phyloP scores from a whole-genome alignment of 2,329 filamentous ascomycete genomes.

The Helicocarpus griseus region DNA sequence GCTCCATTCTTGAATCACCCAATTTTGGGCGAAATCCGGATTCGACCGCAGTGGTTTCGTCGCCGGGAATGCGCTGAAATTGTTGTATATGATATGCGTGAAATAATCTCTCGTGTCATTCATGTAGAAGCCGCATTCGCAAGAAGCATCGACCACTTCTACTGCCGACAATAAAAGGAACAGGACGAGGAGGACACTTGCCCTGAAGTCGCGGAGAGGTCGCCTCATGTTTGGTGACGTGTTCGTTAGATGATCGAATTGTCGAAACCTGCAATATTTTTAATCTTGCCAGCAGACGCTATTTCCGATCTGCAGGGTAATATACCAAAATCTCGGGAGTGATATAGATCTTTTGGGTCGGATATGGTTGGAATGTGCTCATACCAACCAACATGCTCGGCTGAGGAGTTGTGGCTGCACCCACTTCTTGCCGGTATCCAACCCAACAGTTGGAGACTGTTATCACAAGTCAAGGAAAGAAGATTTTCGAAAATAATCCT shows the following conservation, averaged over 20 bases:
- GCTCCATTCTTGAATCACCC: slow-evolving; percentile 20
- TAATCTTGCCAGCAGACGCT: background rate
- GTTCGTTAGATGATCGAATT: background rate
- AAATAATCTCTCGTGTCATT: slow-evolving; percentile 16
- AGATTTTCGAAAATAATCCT: background rate
- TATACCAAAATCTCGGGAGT: too few species aligned
- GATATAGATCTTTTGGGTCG: background rate
- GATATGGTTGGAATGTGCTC: background rate
- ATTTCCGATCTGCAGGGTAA: background rate
- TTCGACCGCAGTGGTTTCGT: slow-evolving; percentile 13
- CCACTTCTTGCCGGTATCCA: too few species aligned
- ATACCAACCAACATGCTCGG: background rate
- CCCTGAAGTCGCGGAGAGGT: background rate
- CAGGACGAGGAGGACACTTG: background rate
- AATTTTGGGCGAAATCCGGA: slow-evolving; percentile 15
- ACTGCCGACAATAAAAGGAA: background rate
- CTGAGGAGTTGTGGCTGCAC: background rate
- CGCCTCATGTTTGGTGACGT: background rate
- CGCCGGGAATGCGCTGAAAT: slow-evolving; percentile 16
- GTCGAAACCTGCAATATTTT: background rate
- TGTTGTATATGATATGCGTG: slow-evolving; percentile 18
- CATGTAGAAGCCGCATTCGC: slow-evolving; percentile 14
- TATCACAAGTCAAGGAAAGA: too few species aligned
- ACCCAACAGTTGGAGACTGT: too few species aligned
- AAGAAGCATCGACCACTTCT: slow-evolving; percentile 6